Conservation (phyloP, 371 early-diverging fungal genomes). For the Funneliformis caledonium region DNA sequence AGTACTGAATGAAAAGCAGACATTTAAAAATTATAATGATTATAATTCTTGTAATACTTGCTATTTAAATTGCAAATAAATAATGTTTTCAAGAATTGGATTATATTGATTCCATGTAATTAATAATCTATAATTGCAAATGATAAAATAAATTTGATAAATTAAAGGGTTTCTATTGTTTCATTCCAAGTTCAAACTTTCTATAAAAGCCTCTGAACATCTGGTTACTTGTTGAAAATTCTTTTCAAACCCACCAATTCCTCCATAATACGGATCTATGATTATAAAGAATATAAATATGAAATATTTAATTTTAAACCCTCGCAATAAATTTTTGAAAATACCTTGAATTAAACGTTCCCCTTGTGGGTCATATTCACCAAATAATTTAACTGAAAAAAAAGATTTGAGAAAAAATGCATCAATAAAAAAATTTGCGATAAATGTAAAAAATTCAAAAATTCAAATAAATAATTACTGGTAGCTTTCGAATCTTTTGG, state of each 20-base stretch:
- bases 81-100: neutral
- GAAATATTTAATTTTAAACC: neutral
- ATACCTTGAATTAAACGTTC: slow-evolving; percentile 69
- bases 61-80: neutral
- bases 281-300: neutral
- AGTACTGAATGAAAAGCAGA: neutral
- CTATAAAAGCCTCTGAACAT: slow-evolving; percentile 69
- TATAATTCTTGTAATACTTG: neutral
- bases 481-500: slow-evolving; percentile 54
- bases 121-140: no score
- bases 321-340: neutral
- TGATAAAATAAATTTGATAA: no score
- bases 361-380: slow-evolving; percentile 81
- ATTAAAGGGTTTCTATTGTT: neutral
- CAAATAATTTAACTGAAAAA: slow-evolving; percentile 73
- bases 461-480: slow-evolving; percentile 46
- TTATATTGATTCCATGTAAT: no score
- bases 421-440: neutral
- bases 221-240: slow-evolving; percentile 86
- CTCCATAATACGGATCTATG: slow-evolving; percentile 89
- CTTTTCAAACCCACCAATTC: slow-evolving; percentile 79
- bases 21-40: neutral
- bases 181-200: slow-evolving; percentile 13
- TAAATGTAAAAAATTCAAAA: slow-evolving; percentile 5
- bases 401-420: no score